These are phyloP conservation scores for Fusarium compactum DNA, from an alignment of 2,329 filamentous ascomycete genomes.

Conservation along the genomic window DNA sequence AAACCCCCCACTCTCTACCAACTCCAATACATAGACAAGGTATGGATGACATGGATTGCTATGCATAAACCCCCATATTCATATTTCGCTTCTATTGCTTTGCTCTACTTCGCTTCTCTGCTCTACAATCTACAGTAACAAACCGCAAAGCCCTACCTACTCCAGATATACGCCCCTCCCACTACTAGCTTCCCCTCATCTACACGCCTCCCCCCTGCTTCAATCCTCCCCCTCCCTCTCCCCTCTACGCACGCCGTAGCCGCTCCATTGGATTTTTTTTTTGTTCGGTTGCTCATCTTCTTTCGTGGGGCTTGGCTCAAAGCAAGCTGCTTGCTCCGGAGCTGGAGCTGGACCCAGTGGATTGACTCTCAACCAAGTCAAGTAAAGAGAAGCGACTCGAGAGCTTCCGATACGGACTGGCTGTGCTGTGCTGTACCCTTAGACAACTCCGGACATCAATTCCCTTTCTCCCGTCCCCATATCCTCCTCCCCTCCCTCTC, in stretches of 20 bases:
- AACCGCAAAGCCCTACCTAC: constrained; percentile 40
- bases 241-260: no score
- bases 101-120: constrained; percentile 1
- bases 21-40: background rate
- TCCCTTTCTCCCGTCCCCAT: constrained; percentile 24
- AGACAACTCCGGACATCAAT: constrained; percentile 35
- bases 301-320: no score
- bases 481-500: constrained; percentile 8
- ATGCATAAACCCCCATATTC: constrained; percentile 31
- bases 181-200: constrained; percentile 25
- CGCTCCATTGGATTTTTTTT: no score
- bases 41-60: background rate
- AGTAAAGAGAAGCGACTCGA: no score
- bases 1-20: constrained; percentile 24
- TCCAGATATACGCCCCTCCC: constrained; percentile 24
- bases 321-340: no score
- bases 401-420: no score
- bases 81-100: constrained; percentile 10
- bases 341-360: no score
- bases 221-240: no score
- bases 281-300: no score
- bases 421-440: background rate
- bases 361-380: no score
- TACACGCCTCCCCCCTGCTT: constrained; percentile 28
- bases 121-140: background rate